These are phyloP conservation scores for Populus hybrid DNA, from an alignment of 441 rosid species.

Conservation along the genomic window DNA sequence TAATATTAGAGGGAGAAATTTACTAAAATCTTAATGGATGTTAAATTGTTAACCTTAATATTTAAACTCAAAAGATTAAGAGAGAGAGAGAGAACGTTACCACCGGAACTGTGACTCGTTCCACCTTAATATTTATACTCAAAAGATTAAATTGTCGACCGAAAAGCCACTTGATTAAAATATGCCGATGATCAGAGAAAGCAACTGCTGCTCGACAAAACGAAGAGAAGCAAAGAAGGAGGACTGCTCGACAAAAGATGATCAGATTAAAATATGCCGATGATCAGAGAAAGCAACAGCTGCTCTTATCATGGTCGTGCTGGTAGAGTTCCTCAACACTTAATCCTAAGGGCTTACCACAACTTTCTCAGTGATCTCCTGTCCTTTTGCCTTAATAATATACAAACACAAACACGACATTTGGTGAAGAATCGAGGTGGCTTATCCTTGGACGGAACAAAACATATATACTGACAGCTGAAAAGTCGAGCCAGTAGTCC, in stretches of 20 bases:
- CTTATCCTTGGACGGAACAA: background rate
- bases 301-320: background rate
- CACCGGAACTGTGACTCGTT: too few species aligned
- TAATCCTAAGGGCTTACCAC: background rate
- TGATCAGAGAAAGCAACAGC: too few species aligned
- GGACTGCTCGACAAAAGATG: background rate
- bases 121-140: too few species aligned
- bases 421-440: background rate
- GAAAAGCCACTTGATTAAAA: too few species aligned
- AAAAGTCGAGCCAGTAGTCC: background rate
- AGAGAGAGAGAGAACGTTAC: too few species aligned
- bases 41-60: too few species aligned
- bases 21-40: too few species aligned
- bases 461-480: background rate
- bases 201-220: background rate
- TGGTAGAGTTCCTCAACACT: background rate
- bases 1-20: too few species aligned
- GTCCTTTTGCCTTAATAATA: background rate
- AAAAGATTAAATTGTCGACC: too few species aligned
- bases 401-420: background rate
- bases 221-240: background rate
- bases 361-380: background rate
- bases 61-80: too few species aligned
- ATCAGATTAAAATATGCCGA: too few species aligned
- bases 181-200: background rate